Evolutionary conservation across 306 rosid species (phyloP).

Genomic region (Medicago ruthenica): DNA sequence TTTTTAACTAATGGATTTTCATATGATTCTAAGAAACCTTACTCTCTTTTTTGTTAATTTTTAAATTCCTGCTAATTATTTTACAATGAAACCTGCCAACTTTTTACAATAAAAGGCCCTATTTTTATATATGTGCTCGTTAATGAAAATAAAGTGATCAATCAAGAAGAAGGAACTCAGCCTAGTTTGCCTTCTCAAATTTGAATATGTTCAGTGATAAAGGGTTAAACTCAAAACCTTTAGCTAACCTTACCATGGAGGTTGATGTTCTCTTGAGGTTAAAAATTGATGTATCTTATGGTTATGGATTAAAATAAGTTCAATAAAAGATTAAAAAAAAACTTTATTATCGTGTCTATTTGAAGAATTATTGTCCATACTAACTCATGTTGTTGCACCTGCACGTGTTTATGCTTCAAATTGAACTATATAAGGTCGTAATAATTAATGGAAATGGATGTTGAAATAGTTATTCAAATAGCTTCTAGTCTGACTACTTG

Average conservation of each 20-base stretch:
- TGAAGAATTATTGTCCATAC: slow-evolving; percentile 11
- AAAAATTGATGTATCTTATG: slow-evolving; percentile 8
- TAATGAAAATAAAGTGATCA: slow-evolving; percentile 23
- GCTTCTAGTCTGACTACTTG: slow-evolving; percentile 11
- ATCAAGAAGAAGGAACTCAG: slow-evolving; percentile 4
- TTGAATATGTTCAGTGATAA: slow-evolving; percentile 17
- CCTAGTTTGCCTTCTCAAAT: slow-evolving; percentile 25
- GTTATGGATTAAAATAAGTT: slow-evolving; percentile 2
- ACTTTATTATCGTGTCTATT: neutral
- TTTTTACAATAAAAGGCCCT: neutral
- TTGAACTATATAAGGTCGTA: slow-evolving; percentile 2
- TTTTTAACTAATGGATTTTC: slow-evolving; percentile 21
- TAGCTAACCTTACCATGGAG: slow-evolving; percentile 2
- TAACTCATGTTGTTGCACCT: neutral
- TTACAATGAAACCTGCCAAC: neutral
- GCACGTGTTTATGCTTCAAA: slow-evolving; percentile 15
- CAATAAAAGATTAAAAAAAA: neutral
- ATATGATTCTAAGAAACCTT: slow-evolving; percentile 14
- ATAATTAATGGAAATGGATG: too few species aligned
- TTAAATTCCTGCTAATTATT: neutral
- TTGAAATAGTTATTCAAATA: slow-evolving; percentile 25
- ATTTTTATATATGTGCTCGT: neutral
- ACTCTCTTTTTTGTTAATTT: neutral
- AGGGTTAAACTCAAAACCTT: slow-evolving; percentile 10
- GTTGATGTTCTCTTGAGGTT: neutral